Conservation (phyloP, 352 stramenopile genomes). For the Thalassiosira exigua region DNA sequence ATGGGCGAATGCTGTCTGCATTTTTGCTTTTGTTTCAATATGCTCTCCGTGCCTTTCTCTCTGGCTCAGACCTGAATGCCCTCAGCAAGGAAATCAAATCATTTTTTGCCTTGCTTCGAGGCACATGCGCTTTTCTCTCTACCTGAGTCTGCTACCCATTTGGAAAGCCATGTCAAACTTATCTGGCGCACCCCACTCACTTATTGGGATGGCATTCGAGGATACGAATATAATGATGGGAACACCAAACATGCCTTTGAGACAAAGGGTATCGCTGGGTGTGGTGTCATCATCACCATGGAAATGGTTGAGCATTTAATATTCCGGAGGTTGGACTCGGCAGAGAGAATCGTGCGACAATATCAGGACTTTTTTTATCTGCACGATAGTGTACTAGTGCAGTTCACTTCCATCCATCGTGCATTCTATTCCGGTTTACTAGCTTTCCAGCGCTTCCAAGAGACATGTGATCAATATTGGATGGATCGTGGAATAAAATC, state of each 20-base stretch:
- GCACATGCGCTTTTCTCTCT: background rate
- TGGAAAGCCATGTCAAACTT: background rate
- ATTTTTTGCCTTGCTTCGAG: slow-evolving; percentile 15
- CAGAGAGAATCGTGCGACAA: slow-evolving; percentile 5
- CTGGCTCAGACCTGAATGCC: slow-evolving; percentile 23
- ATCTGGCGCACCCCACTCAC: background rate
- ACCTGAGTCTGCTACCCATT: background rate
- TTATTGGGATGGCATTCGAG: background rate
- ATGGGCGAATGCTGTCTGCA: background rate
- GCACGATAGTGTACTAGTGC: background rate
- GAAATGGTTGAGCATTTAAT: slow-evolving; percentile 39
- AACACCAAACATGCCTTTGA: background rate
- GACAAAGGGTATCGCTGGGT: slow-evolving; percentile 1
- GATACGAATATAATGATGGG: no score
- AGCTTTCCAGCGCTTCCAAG: slow-evolving; percentile 9
- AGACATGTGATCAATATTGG: slow-evolving; percentile 2
- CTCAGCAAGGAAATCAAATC: slow-evolving; percentile 18
- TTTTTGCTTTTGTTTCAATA: slow-evolving; percentile 14
- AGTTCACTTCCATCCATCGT: slow-evolving; percentile 27
- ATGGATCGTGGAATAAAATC: slow-evolving; percentile 15
- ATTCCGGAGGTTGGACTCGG: slow-evolving; percentile 18
- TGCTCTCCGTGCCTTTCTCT: slow-evolving; percentile 22
- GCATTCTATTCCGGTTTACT: slow-evolving; percentile 25
- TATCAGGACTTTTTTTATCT: slow-evolving; percentile 34
- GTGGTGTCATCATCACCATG: slow-evolving; percentile 10